A percentile compares a stretch with the other conserved stretches of the same genome.
These are phyloP conservation scores for Trichosporon coremiiforme DNA, from an alignment of 1,284 basidiomycete genomes.

Conservation along the genomic window DNA sequence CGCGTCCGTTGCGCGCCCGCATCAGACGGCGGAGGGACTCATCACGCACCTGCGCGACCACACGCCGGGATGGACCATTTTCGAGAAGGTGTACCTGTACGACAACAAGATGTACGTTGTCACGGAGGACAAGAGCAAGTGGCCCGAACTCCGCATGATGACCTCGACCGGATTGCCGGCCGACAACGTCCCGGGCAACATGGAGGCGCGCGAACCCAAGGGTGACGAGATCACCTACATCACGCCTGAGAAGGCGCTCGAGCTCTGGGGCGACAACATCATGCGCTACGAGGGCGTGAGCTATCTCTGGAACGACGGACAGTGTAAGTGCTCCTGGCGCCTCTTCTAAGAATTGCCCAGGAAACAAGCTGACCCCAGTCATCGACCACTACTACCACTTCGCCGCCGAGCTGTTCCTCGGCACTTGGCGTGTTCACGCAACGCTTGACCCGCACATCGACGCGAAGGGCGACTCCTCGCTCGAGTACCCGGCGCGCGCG, in stretches of 20 bases:
- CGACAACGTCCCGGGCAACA: conserved; percentile 65
- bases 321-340: too few relatives aligned
- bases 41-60: conserved; percentile 45
- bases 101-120: conserved; percentile 72
- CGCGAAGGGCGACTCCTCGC: conserved; percentile 41
- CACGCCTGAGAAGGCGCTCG: conserved; percentile 63
- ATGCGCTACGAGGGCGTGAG: conserved; percentile 71
- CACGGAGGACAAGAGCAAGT: conserved; percentile 56
- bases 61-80: conserved; percentile 53
- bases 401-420: conserved; percentile 83
- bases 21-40: conserved; percentile 19
- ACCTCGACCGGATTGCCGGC: conserved; percentile 69
- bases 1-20: conserved; percentile 3
- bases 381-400: conserved; percentile 69
- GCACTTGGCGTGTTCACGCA: conserved; percentile 70
- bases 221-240: conserved; percentile 62
- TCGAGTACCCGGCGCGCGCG: conserved; percentile 47
- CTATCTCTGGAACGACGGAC: conserved; percentile 56
- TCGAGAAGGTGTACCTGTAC: conserved; percentile 65
- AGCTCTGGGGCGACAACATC: conserved; percentile 67
- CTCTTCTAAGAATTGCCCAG: too few relatives aligned
- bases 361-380: conserved; percentile 55
- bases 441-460: conserved; percentile 49
- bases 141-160: conserved; percentile 68
- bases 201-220: conserved; percentile 67